Conservation (phyloP, 164 flowering plant genomes). For the Dillenia suffruticosa region DNA sequence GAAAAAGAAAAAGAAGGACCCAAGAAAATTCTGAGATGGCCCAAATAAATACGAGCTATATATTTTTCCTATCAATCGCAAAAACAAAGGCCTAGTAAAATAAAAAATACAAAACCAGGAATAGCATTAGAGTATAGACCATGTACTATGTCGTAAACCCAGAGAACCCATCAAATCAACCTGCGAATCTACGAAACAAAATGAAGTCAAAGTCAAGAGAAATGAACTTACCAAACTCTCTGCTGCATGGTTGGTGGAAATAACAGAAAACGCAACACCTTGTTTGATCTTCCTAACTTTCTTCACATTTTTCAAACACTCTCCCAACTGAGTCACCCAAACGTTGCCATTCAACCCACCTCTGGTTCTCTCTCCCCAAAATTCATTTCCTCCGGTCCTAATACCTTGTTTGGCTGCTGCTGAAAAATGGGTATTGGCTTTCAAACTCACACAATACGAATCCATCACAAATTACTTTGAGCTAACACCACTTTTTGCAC, state of each 20-base stretch:
- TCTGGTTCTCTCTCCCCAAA: conserved; percentile 45
- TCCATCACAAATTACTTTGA: conserved; percentile 30
- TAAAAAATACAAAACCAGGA: too few relatives aligned
- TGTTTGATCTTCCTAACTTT: conserved; percentile 27
- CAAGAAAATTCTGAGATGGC: too few relatives aligned
- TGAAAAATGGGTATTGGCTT: conserved; percentile 16
- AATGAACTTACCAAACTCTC: conserved; percentile 43
- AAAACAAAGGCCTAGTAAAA: too few relatives aligned
- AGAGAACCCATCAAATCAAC: too few relatives aligned
- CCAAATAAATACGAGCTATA: too few relatives aligned
- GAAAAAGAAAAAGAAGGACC: too few relatives aligned
- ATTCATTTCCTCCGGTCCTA: conserved; percentile 17
- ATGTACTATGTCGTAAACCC: too few relatives aligned
- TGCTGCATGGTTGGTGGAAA: conserved; percentile 45
- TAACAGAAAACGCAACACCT: conserved; percentile 49
- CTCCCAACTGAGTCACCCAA: conserved; percentile 22
- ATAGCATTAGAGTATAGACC: too few relatives aligned
- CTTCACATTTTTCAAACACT: conserved; percentile 23
- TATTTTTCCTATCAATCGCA: too few relatives aligned
- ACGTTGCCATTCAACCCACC: conserved; percentile 19
- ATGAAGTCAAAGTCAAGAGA: too few relatives aligned
- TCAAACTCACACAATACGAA: conserved; percentile 34
- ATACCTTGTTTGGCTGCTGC: conserved; percentile 9
- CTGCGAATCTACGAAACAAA: too few relatives aligned
- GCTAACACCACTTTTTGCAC: not conserved